These are phyloP conservation scores for Monosporascus sp. DNA, from an alignment of 2,329 filamentous ascomycete genomes.

Conservation along the genomic window DNA sequence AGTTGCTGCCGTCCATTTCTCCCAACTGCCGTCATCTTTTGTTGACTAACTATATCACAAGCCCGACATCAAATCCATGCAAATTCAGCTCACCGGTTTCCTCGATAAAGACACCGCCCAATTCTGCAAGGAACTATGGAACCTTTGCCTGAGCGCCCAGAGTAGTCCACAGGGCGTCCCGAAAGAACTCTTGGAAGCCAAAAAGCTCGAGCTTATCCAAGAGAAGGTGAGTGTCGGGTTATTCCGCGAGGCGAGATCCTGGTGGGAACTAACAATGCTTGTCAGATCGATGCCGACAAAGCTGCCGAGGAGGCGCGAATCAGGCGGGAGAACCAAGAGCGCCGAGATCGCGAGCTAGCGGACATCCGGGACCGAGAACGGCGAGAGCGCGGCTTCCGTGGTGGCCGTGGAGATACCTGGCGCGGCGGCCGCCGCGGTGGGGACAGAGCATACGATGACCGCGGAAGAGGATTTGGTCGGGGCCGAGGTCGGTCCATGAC, in stretches of 20 bases:
- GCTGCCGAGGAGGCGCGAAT: constrained; percentile 69
- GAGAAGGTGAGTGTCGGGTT: constrained; percentile 63
- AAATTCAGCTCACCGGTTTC: constrained; percentile 92
- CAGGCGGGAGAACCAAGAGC: constrained; percentile 64
- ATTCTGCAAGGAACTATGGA: constrained; percentile 95
- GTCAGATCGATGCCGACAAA: constrained; percentile 74
- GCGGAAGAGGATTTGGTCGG: constrained; percentile 40
- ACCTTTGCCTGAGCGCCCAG: constrained; percentile 84
- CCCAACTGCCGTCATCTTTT: background rate
- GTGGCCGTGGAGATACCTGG: constrained; percentile 48
- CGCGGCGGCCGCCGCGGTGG: constrained; percentile 44
- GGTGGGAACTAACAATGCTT: constrained; percentile 1
- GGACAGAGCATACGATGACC: constrained; percentile 42
- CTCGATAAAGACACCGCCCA: constrained; percentile 82
- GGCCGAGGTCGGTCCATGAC: constrained; percentile 42
- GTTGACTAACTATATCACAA: constrained; percentile 31
- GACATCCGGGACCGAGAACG: constrained; percentile 62
- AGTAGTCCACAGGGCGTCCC: constrained; percentile 83
- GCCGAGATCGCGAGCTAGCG: constrained; percentile 66
- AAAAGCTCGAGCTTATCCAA: constrained; percentile 90
- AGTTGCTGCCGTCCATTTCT: constrained; percentile 27
- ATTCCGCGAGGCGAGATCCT: no score
- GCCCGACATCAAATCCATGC: constrained; percentile 93
- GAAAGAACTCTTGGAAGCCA: constrained; percentile 89
- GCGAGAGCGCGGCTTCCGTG: constrained; percentile 44